A percentile compares a stretch with the other conserved stretches of the same genome.
These are phyloP conservation scores for Aspergillus ibericus DNA, from an alignment of 2,329 filamentous ascomycete species.

Conservation along the genomic window DNA sequence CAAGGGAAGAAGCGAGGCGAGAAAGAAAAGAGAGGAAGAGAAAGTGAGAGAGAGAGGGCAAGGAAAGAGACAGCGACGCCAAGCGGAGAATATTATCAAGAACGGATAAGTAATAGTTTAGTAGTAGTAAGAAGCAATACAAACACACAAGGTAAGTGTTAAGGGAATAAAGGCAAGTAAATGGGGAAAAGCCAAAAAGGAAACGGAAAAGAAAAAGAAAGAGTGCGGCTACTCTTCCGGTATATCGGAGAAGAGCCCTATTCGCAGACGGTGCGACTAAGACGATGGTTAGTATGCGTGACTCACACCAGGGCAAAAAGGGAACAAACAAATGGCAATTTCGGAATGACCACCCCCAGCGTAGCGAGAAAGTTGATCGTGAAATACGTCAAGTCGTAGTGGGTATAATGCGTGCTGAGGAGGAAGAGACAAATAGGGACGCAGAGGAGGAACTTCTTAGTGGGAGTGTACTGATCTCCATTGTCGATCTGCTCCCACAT, in stretches of 20 bases:
- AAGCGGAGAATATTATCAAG: conserved; percentile 10
- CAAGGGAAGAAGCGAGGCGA: neutral
- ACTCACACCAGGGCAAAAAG: neutral
- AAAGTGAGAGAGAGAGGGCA: neutral
- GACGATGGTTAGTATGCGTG: conserved; percentile 26
- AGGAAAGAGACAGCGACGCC: conserved; percentile 3
- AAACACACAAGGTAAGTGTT: neutral
- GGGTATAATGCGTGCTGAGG: conserved; percentile 96
- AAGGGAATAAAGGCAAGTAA: conserved; percentile 4
- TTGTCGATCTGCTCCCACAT: conserved; percentile 99
- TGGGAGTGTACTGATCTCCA: conserved; percentile 95
- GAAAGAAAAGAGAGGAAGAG: neutral
- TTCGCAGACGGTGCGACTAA: conserved; percentile 75
- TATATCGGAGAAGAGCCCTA: conserved; percentile 69
- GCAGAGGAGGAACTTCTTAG: conserved; percentile 95
- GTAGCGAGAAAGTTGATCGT: conserved; percentile 95
- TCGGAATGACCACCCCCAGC: conserved; percentile 90
- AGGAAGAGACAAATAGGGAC: conserved; percentile 94
- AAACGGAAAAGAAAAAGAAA: conserved; percentile 13
- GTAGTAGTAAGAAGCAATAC: neutral
- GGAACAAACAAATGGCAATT: conserved; percentile 82
- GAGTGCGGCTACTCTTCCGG: conserved; percentile 57
- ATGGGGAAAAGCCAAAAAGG: neutral
- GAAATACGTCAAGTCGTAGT: conserved; percentile 96
- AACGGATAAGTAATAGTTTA: conserved; percentile 1